Percentiles rank a stretch among this genome's conserved stretches.
These are phyloP conservation scores for Pythium aphanidermatum DNA, from an alignment of 352 stramenopile genomes.

Conservation along the genomic window DNA sequence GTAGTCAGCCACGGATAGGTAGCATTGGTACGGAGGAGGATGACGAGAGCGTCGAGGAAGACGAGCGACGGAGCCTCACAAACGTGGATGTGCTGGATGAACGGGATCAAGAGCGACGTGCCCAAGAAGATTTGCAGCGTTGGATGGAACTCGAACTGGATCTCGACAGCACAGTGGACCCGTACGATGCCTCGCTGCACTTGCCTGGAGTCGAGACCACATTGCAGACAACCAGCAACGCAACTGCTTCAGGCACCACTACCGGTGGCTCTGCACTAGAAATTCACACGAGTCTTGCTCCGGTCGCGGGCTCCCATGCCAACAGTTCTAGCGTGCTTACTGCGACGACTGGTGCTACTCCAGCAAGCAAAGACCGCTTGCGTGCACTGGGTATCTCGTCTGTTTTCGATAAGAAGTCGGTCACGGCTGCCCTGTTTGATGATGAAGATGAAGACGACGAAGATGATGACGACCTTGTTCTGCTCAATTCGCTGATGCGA, in stretches of 20 bases:
- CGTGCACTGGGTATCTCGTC: constrained; percentile 9
- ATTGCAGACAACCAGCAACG: background rate
- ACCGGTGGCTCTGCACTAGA: background rate
- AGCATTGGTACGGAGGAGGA: constrained; percentile 5
- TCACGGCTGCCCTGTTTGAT: constrained; percentile 43
- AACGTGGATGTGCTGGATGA: background rate
- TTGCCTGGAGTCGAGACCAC: constrained; percentile 5
- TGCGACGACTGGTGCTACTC: background rate
- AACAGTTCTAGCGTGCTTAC: constrained; percentile 22
- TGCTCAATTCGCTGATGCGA: constrained; percentile 11
- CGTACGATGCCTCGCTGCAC: constrained; percentile 20
- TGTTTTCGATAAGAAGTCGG: constrained; percentile 36
- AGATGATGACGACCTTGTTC: constrained; percentile 8
- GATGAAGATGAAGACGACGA: constrained; percentile 31
- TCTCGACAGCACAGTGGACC: constrained; percentile 16
- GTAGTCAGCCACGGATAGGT: constrained; percentile 11
- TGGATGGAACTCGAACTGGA: constrained; percentile 26
- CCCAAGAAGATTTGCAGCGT: constrained; percentile 18
- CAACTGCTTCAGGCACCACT: background rate
- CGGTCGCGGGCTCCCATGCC: constrained; percentile 12
- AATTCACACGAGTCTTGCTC: background rate
- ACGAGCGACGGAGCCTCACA: constrained; percentile 1
- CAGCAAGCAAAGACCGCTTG: constrained; percentile 7
- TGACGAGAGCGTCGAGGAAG: constrained; percentile 6
- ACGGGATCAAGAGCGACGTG: constrained; percentile 1